Base-by-base conservation (phyloP, 2,329 filamentous ascomycete genomes). In the Trichoderma brevicompactum region DNA sequence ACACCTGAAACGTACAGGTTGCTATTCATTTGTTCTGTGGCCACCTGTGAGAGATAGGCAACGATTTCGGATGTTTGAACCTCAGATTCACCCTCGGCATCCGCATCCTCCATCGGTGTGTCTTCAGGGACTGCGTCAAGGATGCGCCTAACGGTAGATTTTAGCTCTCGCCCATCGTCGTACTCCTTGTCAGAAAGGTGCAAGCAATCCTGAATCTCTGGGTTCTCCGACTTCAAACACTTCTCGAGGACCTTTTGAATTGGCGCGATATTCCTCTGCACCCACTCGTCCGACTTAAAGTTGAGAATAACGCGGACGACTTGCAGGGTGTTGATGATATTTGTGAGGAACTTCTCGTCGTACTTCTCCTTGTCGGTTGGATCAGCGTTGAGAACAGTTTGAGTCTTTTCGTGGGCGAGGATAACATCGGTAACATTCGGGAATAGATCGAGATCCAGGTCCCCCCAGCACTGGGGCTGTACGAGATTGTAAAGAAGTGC, bases 241-340 rank as follows among this genome's bases (percentile, higher is more conserved):
- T 96, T 97, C 68, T 97, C 94, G 13, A 98, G 79, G 12, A 98
- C 87, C 74, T 92, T 96, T 75, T 97, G 92, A 34, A 98, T 83
- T 34, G 88, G 82, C 0, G 89, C 78, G 71, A 96, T 85, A 69
- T 92, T 92, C 72, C 88, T 87, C 60, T 93, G 79, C 43, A 98
- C 89, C 95, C 95, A 99, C 3, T 97, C 92, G 72, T 97, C 89
- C 0, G 91, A 82, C 77, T 97, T 96, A 68, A 90, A 89, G 71
- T 95, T 92, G 66, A 98, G 83, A 54, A 99, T 88, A 66, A 97
- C 91, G 54, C 94, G 91, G 67, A 99, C 83, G 46, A 98, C 91
- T 75, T 98, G 94, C 13, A 99, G 83, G 1, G 94, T 93, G 75
- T 99, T 99, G 79, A 99, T 88, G 78, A 97, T 94, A 68, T 90